Percentiles rank a stretch among this genome's conserved stretches.
These are phyloP conservation scores for Phycomyces nitens DNA, from an alignment of 192 early-diverging fungal genomes.

Conservation along the genomic window DNA sequence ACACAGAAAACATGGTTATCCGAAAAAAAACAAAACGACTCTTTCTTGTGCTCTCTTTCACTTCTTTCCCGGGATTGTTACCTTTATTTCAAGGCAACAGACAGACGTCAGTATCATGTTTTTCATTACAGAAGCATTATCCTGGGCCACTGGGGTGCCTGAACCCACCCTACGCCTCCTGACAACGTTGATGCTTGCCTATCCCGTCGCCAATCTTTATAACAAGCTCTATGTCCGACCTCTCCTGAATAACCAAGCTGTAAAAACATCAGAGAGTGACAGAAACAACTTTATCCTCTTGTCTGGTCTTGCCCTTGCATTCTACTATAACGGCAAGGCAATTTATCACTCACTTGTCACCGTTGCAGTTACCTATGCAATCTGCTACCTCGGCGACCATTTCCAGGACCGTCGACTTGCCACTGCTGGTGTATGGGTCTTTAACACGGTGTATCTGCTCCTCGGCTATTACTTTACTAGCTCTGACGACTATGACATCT, in stretches of 20 bases:
- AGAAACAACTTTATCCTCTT: conserved; percentile 46
- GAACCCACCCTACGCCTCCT: conserved; percentile 50
- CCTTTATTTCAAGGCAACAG: too few relatives aligned
- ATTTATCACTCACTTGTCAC: conserved; percentile 52
- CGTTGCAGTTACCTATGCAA: conserved; percentile 38
- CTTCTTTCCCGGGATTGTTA: too few relatives aligned
- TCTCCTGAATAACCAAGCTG: conserved; percentile 10
- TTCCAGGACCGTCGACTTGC: conserved; percentile 38
- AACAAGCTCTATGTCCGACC: conserved; percentile 39
- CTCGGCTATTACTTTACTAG: conserved; percentile 42
- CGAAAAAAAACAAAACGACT: too few relatives aligned
- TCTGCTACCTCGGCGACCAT: conserved; percentile 31
- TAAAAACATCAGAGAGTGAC: conserved; percentile 35
- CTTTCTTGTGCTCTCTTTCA: too few relatives aligned
- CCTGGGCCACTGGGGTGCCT: conserved; percentile 40
- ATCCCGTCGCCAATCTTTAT: conserved; percentile 47
- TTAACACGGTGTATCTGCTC: conserved; percentile 51
- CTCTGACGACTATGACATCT: conserved; percentile 54
- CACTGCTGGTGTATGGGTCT: conserved; percentile 37
- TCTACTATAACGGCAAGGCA: conserved; percentile 45
- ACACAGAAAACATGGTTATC: too few relatives aligned
- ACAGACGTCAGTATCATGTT: too few relatives aligned
- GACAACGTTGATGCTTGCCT: conserved; percentile 42
- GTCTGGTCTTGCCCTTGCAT: conserved; percentile 42
- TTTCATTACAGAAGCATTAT: conserved; percentile 5